phyloP scores from a whole-genome alignment of 2,329 filamentous ascomycete species.

The Penicillium olsonii region DNA sequence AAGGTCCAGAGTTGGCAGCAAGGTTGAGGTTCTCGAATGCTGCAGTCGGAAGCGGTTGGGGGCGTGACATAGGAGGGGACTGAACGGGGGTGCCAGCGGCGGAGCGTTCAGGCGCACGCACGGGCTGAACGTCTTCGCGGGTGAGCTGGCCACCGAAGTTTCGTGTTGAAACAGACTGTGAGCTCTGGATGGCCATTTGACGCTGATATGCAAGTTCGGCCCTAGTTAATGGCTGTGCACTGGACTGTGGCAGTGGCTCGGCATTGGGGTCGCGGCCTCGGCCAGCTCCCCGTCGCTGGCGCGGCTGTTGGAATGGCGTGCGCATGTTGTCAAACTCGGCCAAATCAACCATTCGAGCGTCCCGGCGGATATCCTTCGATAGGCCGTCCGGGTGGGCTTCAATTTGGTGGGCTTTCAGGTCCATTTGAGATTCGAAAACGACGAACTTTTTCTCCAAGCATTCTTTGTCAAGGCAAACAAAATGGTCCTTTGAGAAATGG shows the following conservation, averaged over 20 bases:
- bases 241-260: conserved; percentile 73
- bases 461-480: conserved; percentile 77
- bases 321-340: conserved; percentile 82
- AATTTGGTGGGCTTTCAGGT: conserved; percentile 90
- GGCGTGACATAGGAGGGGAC: conserved; percentile 23
- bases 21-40: conserved; percentile 57
- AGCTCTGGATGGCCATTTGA: conserved; percentile 86
- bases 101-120: conserved; percentile 48
- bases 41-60: conserved; percentile 33
- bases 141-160: conserved; percentile 85
- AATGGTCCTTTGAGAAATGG: conserved; percentile 88
- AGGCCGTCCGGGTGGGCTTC: conserved; percentile 76
- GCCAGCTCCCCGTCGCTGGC: conserved; percentile 61
- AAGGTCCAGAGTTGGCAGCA: conserved; percentile 37
- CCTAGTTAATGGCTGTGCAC: conserved; percentile 75
- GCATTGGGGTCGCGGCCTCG: conserved; percentile 85
- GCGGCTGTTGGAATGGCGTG: conserved; percentile 65
- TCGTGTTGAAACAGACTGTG: conserved; percentile 75
- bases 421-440: conserved; percentile 92
- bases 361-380: conserved; percentile 79
- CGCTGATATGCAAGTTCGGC: conserved; percentile 91
- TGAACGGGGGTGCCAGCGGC: conserved; percentile 30
- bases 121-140: conserved; percentile 47
- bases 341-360: conserved; percentile 83
- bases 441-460: conserved; percentile 97